Base-by-base conservation (phyloP, 257 asterid genomes). In the Dorcoceras hygrometricum region DNA sequence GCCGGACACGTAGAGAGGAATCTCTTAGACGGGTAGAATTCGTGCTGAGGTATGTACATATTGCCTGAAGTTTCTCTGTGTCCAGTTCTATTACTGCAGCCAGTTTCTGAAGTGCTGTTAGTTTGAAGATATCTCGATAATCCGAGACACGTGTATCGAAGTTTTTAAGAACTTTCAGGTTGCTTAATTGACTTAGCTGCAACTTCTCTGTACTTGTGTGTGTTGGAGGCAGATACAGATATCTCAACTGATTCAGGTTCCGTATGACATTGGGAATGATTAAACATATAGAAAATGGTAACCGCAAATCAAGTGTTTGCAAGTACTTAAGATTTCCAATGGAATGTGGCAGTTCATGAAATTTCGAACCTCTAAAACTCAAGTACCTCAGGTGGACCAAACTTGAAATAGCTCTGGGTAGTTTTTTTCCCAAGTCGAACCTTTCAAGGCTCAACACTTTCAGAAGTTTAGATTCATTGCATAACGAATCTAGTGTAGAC, bases 221-320 rank as follows among this genome's bases (percentile, higher is more conserved):
- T 3, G 76, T 62, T 26, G 84, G 87, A 22, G 87, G 90, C 69
- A 84, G 87, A 74, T 84, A 82, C 39, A 84, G 68, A 70, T 84
- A 74, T 65, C 75, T 80, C 73, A 84, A 71, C 58, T 70, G 71
- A 19, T 26, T 67, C 78, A 84, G 70, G 76, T 82, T 84, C 76
- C 73, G 68, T 51, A 82, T 57, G 48, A 80, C 85, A 62, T 80
- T 73, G 4, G 87, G 90, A 23, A 84, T 74, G 51, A 76, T 72
- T 69, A 84, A 64, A 75, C 67, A 57, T 43, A 79, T 74, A 25
- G 74, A 62, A 62, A 71, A 83, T 11, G 75, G 73, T 28, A 79
- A 72, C 39, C 83, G 62, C 43, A 85, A 70, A 75, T 79, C 84
- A 29, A 83, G 77, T 61, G 83, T 80, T 27, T 75, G 82, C 39